Evolutionary conservation across 2,329 filamentous ascomycete genomes (phyloP), one percentile per base, ranked within the genome.

Genomic region (Epichloe sibirici): DNA sequence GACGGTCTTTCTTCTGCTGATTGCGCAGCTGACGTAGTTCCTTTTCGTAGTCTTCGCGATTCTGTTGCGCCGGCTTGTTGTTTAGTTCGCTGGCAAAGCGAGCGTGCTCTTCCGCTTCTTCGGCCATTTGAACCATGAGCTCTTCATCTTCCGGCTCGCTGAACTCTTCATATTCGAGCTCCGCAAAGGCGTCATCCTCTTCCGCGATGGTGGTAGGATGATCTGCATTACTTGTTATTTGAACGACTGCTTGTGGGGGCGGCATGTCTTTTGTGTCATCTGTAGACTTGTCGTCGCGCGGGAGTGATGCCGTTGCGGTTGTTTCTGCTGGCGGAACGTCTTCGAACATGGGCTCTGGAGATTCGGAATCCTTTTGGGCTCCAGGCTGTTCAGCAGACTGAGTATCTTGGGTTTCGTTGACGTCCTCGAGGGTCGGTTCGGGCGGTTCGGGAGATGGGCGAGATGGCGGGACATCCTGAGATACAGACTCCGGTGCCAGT

Each of bases 1-100:
- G 81, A 1, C 90, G 85, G 63, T 98, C 93, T 65, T 95, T 95
- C 69, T 94, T 95, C 64, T 98, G 93, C 65, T 98, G 93, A n/a
- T 73, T 85, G 31, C 93, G 87, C 3, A 98, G 76, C 49, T 90
- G 84, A 58, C 86, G 88, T 12, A 98, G 77, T 65, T 98, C 91
- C 54, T 78, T 77, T 60, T 98, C 91, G 64, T 95, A 97, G 45
- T 90, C 83, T 45, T 84, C 79, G 35, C 81, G 80, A 59, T 85
- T 88, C 59, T 90, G 81, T 4, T 74, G 71, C 17, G 81, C 76
- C 0, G 85, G 77, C 57, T 86, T 86, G 62, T 87, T 79, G 66
- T 94, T 95, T 11, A 98, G 76, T 46, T 86, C 83, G 57, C 87
- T 90, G 2, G 90, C 89, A 63, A 98, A 98, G 5, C 91, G 83